Evolutionary conservation across 768 basidiomycete species (phyloP), one percentile per base, ranked within the genome.

Genomic region (Boletus coccyginus): DNA sequence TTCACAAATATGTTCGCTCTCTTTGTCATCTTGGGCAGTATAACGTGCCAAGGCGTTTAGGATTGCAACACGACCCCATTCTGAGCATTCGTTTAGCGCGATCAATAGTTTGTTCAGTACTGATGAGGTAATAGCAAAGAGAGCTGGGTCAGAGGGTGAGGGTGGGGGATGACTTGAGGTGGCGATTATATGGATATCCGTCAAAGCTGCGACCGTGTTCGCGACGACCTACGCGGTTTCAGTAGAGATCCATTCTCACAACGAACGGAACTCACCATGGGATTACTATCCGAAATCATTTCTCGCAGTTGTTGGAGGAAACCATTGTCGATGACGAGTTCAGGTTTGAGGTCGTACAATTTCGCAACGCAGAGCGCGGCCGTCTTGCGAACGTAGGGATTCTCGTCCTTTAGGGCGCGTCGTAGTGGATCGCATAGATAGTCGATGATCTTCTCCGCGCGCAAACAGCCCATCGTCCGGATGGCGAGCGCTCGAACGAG

Each of bases 371-470:
- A 97, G 10, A 99, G 76, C 10, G 94, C 95, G 2, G 95, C 97
- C 7, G 96, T 98, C 79, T 98, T 99, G 63, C 96, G 86, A 32
- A 98, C 97, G 71, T 99, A 99, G 1, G 97, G 96, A 65, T 97
- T 97, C 63, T 98, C 95, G 74, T 98, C 97, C 42, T 85, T 83
- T 29, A 98, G 78, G 64, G 91, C 92, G 66, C 93, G 92, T 63
- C 93, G 90, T 4, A 99, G 77, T 0, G 97, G 96, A 70, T 94
- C 91, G 64, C 88, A 93, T n/a, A 99, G 84, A 73, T 98, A 99
- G 76, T 98, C 95, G 73, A 98, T 92, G 70, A 98, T 98, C 84
- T 98, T 98, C 73, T 98, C 97, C 10, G 96, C 95, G 41, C 95
- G 90, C 46, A 99, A 75, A 67, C 92, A 91, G 35, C 94, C 94